phyloP scores from a whole-genome alignment of 2,329 filamentous ascomycete genomes.

The Sporothrix brunneoviolacea region DNA sequence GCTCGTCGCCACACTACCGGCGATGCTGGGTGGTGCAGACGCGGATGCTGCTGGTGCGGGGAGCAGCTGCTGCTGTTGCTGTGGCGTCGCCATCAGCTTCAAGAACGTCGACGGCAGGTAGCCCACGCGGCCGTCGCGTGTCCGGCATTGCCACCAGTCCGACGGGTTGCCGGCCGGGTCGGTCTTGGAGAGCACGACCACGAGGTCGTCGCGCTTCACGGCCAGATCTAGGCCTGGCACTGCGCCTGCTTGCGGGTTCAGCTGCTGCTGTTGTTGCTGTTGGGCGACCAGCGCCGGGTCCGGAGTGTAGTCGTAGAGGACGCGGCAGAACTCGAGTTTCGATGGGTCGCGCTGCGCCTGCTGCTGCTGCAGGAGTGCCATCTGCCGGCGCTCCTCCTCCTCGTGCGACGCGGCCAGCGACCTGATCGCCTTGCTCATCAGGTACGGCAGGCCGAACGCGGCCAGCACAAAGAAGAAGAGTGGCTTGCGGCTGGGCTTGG shows the following conservation, averaged over 20 bases:
- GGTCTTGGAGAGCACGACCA: conserved; percentile 86
- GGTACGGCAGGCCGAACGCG: conserved; percentile 89
- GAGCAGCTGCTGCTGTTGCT: conserved; percentile 4
- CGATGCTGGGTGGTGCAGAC: conserved; percentile 25
- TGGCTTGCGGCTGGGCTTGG: conserved; percentile 84
- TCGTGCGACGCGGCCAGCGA: conserved; percentile 77
- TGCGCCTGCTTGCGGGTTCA: background rate
- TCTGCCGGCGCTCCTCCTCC: conserved; percentile 63
- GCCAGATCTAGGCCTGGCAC: conserved; percentile 62
- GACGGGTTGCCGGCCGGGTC: conserved; percentile 87
- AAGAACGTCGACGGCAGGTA: conserved; percentile 90
- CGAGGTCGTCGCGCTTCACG: conserved; percentile 90
- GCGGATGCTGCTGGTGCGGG: no score
- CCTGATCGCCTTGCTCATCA: conserved; percentile 94
- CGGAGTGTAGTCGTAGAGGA: conserved; percentile 89
- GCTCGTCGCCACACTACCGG: conserved; percentile 45
- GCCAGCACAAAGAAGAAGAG: conserved; percentile 93
- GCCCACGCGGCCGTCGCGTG: conserved; percentile 81
- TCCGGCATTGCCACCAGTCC: conserved; percentile 95
- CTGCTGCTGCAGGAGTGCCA: conserved; percentile 39
- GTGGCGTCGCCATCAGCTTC: conserved; percentile 58
- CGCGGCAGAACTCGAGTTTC: conserved; percentile 93
- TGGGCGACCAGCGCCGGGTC: conserved; percentile 26
- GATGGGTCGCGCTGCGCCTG: conserved; percentile 66
- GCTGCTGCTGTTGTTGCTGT: conserved; percentile 3